phyloP scores from a whole-genome alignment of 2,329 filamentous ascomycete species.

The Xenoacremonium recifei region DNA sequence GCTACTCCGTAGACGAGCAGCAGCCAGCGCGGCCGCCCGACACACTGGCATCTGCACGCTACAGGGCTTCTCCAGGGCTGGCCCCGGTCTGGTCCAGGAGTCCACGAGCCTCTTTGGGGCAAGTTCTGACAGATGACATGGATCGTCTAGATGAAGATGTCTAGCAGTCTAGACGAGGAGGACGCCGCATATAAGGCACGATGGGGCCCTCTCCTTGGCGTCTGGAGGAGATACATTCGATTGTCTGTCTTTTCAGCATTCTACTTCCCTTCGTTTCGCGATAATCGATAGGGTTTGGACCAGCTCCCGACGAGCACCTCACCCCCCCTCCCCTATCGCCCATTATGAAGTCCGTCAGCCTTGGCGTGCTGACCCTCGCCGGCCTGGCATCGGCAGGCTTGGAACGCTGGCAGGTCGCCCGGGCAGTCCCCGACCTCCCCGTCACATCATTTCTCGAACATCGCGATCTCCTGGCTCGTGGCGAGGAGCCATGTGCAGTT shows the following conservation, averaged over 20 bases:
- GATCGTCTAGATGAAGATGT: not conserved
- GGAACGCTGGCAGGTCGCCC: constrained; percentile 20
- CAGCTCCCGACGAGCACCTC: not conserved
- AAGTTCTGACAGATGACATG: not conserved
- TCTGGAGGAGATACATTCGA: not conserved
- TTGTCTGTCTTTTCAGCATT: not conserved
- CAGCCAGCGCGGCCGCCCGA: not conserved
- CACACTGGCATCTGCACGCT: not conserved
- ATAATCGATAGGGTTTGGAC: not conserved
- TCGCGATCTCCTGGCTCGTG: constrained; percentile 14
- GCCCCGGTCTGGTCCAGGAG: too few species aligned
- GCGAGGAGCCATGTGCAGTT: constrained; percentile 16
- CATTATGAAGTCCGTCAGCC: constrained; percentile 15
- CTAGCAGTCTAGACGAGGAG: not conserved
- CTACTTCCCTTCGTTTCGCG: not conserved
- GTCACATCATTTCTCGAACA: constrained; percentile 10
- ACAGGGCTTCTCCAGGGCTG: not conserved
- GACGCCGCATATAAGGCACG: not conserved
- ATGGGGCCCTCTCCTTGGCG: not conserved
- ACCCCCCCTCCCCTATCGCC: too few species aligned
- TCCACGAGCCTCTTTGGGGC: too few species aligned
- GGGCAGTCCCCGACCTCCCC: constrained; percentile 13
- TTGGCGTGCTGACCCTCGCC: constrained; percentile 16
- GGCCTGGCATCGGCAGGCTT: constrained; percentile 17
- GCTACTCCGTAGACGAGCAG: not conserved